These are phyloP conservation scores for Lasiosphaeria miniovina DNA, from an alignment of 495 filamentous ascomycete species.

Conservation along the genomic window DNA sequence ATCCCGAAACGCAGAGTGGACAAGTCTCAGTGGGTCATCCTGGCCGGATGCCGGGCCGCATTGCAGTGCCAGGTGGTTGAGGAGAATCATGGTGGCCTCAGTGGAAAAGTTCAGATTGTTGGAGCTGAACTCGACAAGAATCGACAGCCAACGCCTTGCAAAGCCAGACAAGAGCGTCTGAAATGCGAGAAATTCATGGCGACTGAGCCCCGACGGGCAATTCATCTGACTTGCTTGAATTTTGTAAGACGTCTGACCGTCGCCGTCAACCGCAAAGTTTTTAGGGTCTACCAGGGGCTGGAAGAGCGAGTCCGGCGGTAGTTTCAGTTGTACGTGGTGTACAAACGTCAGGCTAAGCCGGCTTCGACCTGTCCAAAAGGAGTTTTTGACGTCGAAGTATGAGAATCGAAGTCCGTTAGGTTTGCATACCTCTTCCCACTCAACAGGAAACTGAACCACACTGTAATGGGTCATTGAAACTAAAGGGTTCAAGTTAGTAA, in stretches of 20 bases:
- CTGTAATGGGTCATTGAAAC: constrained; percentile 35
- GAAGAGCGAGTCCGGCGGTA: constrained; percentile 30
- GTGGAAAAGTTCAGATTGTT: constrained; percentile 53
- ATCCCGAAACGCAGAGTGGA: constrained; percentile 48
- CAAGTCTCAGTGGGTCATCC: constrained; percentile 32
- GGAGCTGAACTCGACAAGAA: constrained; percentile 51
- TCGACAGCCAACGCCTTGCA: constrained; percentile 44
- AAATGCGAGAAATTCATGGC: constrained; percentile 51
- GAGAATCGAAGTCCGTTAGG: constrained; percentile 29
- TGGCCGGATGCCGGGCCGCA: constrained; percentile 39
- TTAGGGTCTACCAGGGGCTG: constrained; percentile 14
- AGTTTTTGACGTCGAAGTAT: constrained; percentile 26
- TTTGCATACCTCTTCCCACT: constrained; percentile 27
- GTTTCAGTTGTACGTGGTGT: constrained; percentile 35
- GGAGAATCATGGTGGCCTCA: constrained; percentile 40
- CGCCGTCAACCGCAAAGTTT: constrained; percentile 12
- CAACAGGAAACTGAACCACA: constrained; percentile 21
- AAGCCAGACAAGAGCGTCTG: constrained; percentile 47
- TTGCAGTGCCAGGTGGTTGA: constrained; percentile 45
- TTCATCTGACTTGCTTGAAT: constrained; percentile 51
- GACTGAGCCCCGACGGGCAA: constrained; percentile 44
- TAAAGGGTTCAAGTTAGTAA: background rate
- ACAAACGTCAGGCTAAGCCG: constrained; percentile 31
- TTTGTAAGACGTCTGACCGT: constrained; percentile 53
- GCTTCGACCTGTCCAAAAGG: constrained; percentile 33